Percentiles rank a stretch among this genome's conserved stretches.
Evolutionary conservation across 805 yeast species (phyloP).

Genomic region (Lachancea dasiensis): DNA sequence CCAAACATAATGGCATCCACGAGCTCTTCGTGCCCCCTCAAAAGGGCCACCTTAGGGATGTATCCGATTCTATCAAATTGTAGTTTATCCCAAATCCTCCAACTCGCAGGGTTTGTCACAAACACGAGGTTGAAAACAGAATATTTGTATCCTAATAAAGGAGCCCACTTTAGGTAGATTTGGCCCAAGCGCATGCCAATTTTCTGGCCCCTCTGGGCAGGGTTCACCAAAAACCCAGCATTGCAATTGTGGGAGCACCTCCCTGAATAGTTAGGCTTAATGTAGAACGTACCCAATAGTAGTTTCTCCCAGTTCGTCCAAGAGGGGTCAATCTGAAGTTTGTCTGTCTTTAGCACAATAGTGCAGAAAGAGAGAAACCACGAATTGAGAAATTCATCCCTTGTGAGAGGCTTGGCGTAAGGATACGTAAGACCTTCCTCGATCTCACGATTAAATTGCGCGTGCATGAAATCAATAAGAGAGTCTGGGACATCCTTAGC

Average conservation of each 20-base stretch:
- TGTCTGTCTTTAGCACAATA: conserved; percentile 46
- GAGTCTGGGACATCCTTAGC: conserved; percentile 43
- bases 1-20: conserved; percentile 81
- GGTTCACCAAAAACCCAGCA: conserved; percentile 75
- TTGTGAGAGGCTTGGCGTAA: conserved; percentile 36
- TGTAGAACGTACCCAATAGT: conserved; percentile 68
- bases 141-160: conserved; percentile 69
- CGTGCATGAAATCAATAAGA: conserved; percentile 41
- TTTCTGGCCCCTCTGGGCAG: conserved; percentile 53
- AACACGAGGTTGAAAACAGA: conserved; percentile 86
- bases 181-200: conserved; percentile 67
- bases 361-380: conserved; percentile 68
- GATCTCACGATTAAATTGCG: conserved; percentile 58
- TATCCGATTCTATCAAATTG: conserved; percentile 78
- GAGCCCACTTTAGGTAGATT: conserved; percentile 65
- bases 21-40: conserved; percentile 56
- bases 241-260: conserved; percentile 84
- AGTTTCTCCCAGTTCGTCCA: conserved; percentile 39
- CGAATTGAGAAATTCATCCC: conserved; percentile 50
- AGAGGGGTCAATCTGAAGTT: conserved; percentile 16
- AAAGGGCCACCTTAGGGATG: conserved; percentile 61
- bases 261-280: conserved; percentile 86
- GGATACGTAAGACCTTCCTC: conserved; percentile 78
- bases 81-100: conserved; percentile 72
- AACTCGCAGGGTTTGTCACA: conserved; percentile 71